Evolutionary conservation across 2,329 filamentous ascomycete genomes (phyloP).

Genomic region (Annulohypoxylon truncatum): DNA sequence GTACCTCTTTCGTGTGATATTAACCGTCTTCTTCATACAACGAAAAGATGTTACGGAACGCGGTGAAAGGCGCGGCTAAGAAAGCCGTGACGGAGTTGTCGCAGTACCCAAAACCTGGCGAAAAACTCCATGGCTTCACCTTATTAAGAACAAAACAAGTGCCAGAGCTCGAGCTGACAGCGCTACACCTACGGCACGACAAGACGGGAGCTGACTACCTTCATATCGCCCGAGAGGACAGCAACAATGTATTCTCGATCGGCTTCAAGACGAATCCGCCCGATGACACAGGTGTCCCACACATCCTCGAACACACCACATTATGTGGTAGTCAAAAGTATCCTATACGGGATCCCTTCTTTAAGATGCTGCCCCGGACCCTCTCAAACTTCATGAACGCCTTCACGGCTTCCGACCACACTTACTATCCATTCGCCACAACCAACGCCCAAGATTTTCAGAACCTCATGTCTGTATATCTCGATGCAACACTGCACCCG

Average conservation of each 20-base stretch:
- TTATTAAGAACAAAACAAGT: constrained; percentile 90
- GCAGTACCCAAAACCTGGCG: constrained; percentile 80
- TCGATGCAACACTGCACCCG: constrained; percentile 92
- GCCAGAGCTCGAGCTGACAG: constrained; percentile 91
- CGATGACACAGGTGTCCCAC: constrained; percentile 93
- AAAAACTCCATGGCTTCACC: constrained; percentile 93
- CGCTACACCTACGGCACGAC: constrained; percentile 90
- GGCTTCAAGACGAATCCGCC: constrained; percentile 99
- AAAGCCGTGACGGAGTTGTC: constrained; percentile 80
- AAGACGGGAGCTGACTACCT: constrained; percentile 96
- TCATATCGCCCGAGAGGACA: constrained; percentile 93
- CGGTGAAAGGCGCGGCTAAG: constrained; percentile 60
- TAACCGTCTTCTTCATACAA: background rate
- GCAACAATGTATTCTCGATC: constrained; percentile 99
- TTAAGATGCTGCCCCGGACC: constrained; percentile 98
- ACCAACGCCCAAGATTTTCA: constrained; percentile 95
- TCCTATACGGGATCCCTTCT: constrained; percentile 98
- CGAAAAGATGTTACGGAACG: constrained; percentile 63
- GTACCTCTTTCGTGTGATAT: background rate
- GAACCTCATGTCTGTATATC: constrained; percentile 95
- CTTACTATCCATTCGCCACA: constrained; percentile 96
- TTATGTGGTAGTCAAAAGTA: constrained; percentile 96
- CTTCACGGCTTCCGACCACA: constrained; percentile 95
- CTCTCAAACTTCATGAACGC: constrained; percentile 99
- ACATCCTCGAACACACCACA: constrained; percentile 98